Conservation (phyloP, 768 basidiomycete genomes). For the Mycena epipterygia region DNA sequence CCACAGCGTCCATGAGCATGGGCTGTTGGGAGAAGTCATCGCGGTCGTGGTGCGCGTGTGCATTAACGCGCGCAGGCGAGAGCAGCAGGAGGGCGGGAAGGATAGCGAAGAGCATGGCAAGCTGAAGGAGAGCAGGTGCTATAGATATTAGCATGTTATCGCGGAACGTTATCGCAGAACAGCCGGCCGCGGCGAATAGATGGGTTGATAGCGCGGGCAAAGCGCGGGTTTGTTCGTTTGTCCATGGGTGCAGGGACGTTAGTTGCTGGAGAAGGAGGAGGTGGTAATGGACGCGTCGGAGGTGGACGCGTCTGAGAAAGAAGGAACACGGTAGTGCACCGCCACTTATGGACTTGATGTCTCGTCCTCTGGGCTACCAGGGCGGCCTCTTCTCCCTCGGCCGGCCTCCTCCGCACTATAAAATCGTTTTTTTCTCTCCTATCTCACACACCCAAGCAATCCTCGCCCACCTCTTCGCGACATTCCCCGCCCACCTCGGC, state of each 20-base stretch:
- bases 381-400: too few species aligned
- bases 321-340: neutral
- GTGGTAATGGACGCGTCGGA: too few species aligned
- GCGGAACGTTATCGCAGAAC: neutral
- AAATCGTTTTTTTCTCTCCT: slow-evolving; percentile 69
- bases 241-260: too few species aligned
- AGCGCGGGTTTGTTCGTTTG: too few species aligned
- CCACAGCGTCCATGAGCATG: slow-evolving; percentile 16
- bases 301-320: neutral
- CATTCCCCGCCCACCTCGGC: slow-evolving; percentile 60
- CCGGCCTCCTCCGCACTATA: slow-evolving; percentile 53
- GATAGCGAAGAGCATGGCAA: neutral
- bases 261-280: too few species aligned
- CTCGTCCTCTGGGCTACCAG: too few species aligned
- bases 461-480: slow-evolving; percentile 61
- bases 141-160: neutral
- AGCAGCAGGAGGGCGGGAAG: neutral
- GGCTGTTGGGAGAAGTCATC: slow-evolving; percentile 12
- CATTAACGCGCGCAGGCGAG: neutral
- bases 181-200: neutral
- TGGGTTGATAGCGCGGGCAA: too few species aligned
- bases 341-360: too few species aligned
- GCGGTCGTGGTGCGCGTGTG: neutral
- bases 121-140: neutral
- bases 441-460: slow-evolving; percentile 54